Percentiles rank a stretch among this genome's conserved stretches.
Conservation (phyloP, 306 rosid genomes). For the Nissolia schottii region DNA sequence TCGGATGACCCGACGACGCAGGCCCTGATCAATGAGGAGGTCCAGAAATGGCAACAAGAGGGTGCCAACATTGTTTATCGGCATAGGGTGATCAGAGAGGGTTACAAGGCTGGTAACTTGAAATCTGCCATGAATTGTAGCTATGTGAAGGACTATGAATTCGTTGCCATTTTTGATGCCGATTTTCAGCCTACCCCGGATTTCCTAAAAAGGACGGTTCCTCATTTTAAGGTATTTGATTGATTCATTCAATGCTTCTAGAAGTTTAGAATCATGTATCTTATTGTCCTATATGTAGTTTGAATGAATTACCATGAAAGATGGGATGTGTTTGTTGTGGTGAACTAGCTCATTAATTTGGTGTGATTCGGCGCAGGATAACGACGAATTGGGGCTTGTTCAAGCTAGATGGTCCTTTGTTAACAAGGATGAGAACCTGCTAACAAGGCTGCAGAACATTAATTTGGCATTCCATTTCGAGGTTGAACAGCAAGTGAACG, state of each 20-base stretch:
- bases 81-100: slow-evolving; percentile 76
- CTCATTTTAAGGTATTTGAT: slow-evolving; percentile 72
- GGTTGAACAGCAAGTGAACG: slow-evolving; percentile 92
- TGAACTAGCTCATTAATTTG: background rate
- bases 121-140: slow-evolving; percentile 96
- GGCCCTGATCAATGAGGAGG: slow-evolving; percentile 63
- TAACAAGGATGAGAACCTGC: slow-evolving; percentile 81
- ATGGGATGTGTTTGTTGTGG: background rate
- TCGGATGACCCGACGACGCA: slow-evolving; percentile 83
- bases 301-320: background rate
- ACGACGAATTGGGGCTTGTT: slow-evolving; percentile 71
- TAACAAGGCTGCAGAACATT: slow-evolving; percentile 82
- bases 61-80: slow-evolving; percentile 72
- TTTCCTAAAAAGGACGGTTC: slow-evolving; percentile 75
- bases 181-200: slow-evolving; percentile 88
- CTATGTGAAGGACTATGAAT: slow-evolving; percentile 78
- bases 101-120: slow-evolving; percentile 90
- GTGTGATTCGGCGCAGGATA: slow-evolving; percentile 40
- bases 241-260: background rate
- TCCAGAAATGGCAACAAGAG: slow-evolving; percentile 72
- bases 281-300: background rate
- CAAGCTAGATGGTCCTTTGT: slow-evolving; percentile 99
- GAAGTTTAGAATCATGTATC: background rate
- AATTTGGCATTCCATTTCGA: slow-evolving; percentile 89
- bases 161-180: slow-evolving; percentile 82